These are phyloP conservation scores for Luzula sylvatica DNA, from an alignment of 176 grass and related monocot species.

Conservation along the genomic window DNA sequence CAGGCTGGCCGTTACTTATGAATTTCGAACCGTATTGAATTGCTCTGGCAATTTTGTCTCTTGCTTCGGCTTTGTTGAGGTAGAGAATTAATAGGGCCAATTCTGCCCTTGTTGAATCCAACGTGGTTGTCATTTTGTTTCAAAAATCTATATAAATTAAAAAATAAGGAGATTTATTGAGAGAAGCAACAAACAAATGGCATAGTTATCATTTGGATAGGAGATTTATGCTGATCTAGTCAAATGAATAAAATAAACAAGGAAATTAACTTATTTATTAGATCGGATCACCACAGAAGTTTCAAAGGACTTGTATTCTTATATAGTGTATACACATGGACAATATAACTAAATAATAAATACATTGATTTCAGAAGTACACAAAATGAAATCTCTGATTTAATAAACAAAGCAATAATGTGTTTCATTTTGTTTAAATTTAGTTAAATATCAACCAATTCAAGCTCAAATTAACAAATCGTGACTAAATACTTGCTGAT, in stretches of 20 bases:
- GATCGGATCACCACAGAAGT: too few species aligned
- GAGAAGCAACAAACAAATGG: neutral
- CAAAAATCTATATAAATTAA: slow-evolving; percentile 15
- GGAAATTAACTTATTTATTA: too few species aligned
- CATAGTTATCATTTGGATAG: neutral
- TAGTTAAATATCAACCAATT: neutral
- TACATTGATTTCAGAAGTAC: too few species aligned
- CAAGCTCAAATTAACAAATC: neutral
- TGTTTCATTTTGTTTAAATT: neutral
- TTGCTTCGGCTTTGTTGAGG: slow-evolving; percentile 76
- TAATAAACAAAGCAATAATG: neutral
- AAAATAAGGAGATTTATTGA: neutral
- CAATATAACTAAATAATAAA: too few species aligned
- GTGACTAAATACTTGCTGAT: slow-evolving; percentile 21
- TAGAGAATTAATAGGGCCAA: slow-evolving; percentile 60
- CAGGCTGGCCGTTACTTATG: slow-evolving; percentile 61
- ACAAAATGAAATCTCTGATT: neutral
- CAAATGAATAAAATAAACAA: too few species aligned
- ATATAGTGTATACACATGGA: too few species aligned
- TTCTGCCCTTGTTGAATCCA: slow-evolving; percentile 53
- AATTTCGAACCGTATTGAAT: slow-evolving; percentile 88
- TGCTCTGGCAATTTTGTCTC: slow-evolving; percentile 81
- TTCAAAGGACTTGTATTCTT: too few species aligned
- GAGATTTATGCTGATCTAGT: too few species aligned
- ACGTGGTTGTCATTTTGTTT: slow-evolving; percentile 32